Evolutionary conservation across 768 basidiomycete species (phyloP).

Genomic region (Brasilioporus rufonigricans): DNA sequence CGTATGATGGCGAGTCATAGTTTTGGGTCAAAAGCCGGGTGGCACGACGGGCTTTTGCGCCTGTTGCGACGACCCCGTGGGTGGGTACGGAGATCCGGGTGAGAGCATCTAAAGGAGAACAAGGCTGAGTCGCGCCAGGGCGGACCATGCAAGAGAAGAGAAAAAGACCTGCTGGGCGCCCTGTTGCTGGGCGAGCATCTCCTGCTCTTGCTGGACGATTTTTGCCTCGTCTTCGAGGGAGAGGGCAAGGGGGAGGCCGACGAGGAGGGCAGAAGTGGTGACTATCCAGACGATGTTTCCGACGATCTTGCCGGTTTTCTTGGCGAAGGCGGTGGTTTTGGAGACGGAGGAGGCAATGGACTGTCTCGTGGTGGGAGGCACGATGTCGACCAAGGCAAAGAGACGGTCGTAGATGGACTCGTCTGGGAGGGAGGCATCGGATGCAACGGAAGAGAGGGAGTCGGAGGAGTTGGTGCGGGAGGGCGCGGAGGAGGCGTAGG

Average conservation of each 20-base stretch:
- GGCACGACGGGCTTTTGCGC: slow-evolving; percentile 65
- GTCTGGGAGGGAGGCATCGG: slow-evolving; percentile 62
- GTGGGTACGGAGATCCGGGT: slow-evolving; percentile 53
- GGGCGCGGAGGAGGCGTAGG: slow-evolving; percentile 72
- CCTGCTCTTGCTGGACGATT: slow-evolving; percentile 90
- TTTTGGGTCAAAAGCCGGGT: slow-evolving; percentile 67
- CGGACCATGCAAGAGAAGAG: background rate
- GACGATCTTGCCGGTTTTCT: slow-evolving; percentile 64
- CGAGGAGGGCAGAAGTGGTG: slow-evolving; percentile 89
- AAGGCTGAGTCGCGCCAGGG: slow-evolving; percentile 10
- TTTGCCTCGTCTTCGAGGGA: slow-evolving; percentile 96
- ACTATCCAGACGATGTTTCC: slow-evolving; percentile 95
- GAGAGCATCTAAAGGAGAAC: slow-evolving; percentile 63
- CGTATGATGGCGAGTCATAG: slow-evolving; percentile 1
- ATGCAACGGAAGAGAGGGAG: slow-evolving; percentile 79
- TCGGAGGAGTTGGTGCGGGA: slow-evolving; percentile 66
- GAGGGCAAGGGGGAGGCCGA: slow-evolving; percentile 90
- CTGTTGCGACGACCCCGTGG: slow-evolving; percentile 39
- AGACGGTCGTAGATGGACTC: slow-evolving; percentile 89
- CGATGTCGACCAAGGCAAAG: slow-evolving; percentile 91
- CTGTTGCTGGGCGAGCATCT: slow-evolving; percentile 89
- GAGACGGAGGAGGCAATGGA: slow-evolving; percentile 60
- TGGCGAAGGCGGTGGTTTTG: slow-evolving; percentile 61
- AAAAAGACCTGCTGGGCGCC: slow-evolving; percentile 81
- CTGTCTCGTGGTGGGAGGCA: slow-evolving; percentile 87